These are phyloP conservation scores for Penicillium sp. DNA, from an alignment of 2,329 filamentous ascomycete genomes.

Conservation along the genomic window DNA sequence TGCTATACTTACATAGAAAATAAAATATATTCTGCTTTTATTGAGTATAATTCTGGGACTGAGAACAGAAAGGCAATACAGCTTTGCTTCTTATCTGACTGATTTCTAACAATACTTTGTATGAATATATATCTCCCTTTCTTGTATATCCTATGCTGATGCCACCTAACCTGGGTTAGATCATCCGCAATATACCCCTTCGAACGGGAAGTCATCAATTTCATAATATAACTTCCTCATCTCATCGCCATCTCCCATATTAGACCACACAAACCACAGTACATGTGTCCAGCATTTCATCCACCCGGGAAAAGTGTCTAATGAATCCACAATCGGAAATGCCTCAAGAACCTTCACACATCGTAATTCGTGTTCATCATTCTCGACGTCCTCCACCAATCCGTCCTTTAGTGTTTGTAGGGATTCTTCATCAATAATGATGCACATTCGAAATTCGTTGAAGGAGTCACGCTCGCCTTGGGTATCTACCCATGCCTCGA, in stretches of 20 bases:
- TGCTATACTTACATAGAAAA: too few relatives aligned
- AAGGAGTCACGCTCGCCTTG: conserved; percentile 8
- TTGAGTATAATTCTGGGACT: too few relatives aligned
- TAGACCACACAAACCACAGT: conserved; percentile 12
- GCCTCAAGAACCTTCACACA: conserved; percentile 14
- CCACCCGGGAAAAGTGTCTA: conserved; percentile 9
- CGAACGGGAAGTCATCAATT: not conserved
- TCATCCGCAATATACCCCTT: too few relatives aligned
- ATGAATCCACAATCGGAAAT: conserved; percentile 10
- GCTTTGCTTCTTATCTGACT: too few relatives aligned
- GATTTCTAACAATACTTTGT: too few relatives aligned
- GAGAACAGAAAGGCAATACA: too few relatives aligned
- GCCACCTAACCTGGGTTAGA: too few relatives aligned
- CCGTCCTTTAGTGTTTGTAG: conserved; percentile 12
- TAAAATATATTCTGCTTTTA: too few relatives aligned
- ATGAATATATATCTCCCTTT: too few relatives aligned
- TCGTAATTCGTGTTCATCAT: conserved; percentile 3
- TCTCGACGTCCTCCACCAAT: conserved; percentile 4
- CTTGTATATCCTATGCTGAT: too few relatives aligned
- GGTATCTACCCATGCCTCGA: conserved; percentile 8
- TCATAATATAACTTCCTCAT: conserved; percentile 7
- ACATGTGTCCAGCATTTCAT: conserved; percentile 11
- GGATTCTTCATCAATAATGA: conserved; percentile 17
- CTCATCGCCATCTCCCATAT: conserved; percentile 13
- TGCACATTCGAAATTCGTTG: conserved; percentile 11